Base-by-base conservation (phyloP, 768 basidiomycete genomes). In the Lanmaoa pseudosensibilis region DNA sequence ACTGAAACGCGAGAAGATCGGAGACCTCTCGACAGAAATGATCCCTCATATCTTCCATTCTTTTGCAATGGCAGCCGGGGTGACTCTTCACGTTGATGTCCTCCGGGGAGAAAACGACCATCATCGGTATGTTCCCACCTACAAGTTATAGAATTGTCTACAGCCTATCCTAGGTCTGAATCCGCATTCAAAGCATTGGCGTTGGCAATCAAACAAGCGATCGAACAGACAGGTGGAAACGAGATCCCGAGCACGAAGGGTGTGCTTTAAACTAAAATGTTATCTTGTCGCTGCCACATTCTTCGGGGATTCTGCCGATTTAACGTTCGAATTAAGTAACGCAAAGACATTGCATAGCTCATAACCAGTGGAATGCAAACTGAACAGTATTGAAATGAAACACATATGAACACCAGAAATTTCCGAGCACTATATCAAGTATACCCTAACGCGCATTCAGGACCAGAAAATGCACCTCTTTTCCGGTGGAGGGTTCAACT, bases 151-250 rank as follows among this genome's bases (percentile, higher is more conserved):
- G 40, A 49, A 46, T 37, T 41, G 48, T 40, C 48, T 54, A 52
- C 36, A 32, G 33, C n/a, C 10, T 37, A 15, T 30, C 40, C 33
- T 65, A 98, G 97, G 51, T 87, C 95, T 13, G 97, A 99, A 74
- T 94, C 95, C 4, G 94, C 96, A 5, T 99, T 99, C 84, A 99
- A 99, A 75, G 96, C 97, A 1, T 75, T 98, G 19, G 97, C 97
- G 1, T 78, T 99, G 36, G 97, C 96, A 10, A 94, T 99, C 62
- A 85, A 89, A 53, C 86, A 98, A 73, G 97, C 97, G n/a, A 90
- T 97, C 60, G 85, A 92, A 69, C 80, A 80, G 52, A 98, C 95
- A 1, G 94, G 94, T 5, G 84, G 91, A 5, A 81, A 85, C 61
- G 97, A 99, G 55, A 86, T 98, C 32, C 96, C 96, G 0, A 94